phyloP scores from a whole-genome alignment of 805 yeast genomes.

The Cyberlindnera sargentensis region DNA sequence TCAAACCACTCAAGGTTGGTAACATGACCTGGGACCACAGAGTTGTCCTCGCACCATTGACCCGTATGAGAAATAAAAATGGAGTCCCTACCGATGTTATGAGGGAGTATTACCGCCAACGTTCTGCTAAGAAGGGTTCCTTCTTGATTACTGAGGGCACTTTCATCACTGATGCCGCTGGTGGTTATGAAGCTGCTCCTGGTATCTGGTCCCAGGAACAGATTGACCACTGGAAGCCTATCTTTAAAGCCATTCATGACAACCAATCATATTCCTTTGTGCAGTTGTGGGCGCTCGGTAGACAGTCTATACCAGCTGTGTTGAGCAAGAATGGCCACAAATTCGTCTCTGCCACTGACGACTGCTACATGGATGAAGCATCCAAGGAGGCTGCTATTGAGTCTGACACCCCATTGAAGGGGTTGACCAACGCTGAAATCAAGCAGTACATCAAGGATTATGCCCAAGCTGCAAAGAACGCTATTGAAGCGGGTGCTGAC shows the following conservation, averaged over 20 bases:
- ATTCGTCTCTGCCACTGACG: slow-evolving; percentile 35
- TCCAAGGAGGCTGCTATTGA: slow-evolving; percentile 28
- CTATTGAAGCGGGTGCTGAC: slow-evolving; percentile 40
- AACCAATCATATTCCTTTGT: slow-evolving; percentile 38
- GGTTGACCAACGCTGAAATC: slow-evolving; percentile 25
- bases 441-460: slow-evolving; percentile 34
- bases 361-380: slow-evolving; percentile 28
- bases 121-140: slow-evolving; percentile 51
- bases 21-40: slow-evolving; percentile 29
- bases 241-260: slow-evolving; percentile 43
- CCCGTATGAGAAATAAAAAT: slow-evolving; percentile 32
- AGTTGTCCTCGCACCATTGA: slow-evolving; percentile 43
- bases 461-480: slow-evolving; percentile 33
- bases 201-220: slow-evolving; percentile 38
- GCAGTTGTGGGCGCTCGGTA: slow-evolving; percentile 32
- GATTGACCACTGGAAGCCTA: slow-evolving; percentile 40
- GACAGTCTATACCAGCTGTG: slow-evolving; percentile 33
- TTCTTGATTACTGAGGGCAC: slow-evolving; percentile 57
- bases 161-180: slow-evolving; percentile 37
- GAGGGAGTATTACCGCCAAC: slow-evolving; percentile 39
- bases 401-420: slow-evolving; percentile 22
- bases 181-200: slow-evolving; percentile 39
- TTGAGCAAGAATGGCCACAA: slow-evolving; percentile 31
- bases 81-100: slow-evolving; percentile 35
- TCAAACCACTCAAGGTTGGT: slow-evolving; percentile 37